Percentiles rank a stretch among this genome's conserved stretches.
Conservation (phyloP, 2,329 filamentous ascomycete genomes). For the Aaosphaeria arxii region DNA sequence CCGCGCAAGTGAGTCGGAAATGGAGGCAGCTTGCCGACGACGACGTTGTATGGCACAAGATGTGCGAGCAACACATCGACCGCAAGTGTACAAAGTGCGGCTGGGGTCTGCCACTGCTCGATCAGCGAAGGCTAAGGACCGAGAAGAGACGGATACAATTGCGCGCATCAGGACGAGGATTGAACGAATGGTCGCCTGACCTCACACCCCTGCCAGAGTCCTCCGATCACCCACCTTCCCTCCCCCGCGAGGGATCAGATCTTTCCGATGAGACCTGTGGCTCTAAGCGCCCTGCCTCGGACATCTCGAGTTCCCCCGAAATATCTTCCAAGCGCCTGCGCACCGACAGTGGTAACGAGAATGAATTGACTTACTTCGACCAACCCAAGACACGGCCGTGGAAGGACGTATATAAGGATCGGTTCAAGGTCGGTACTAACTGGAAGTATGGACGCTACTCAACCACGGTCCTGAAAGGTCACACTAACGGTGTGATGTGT, state of each 20-base stretch:
- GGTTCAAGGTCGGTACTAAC: slow-evolving; percentile 93
- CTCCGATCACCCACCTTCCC: slow-evolving; percentile 5
- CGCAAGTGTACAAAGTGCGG: slow-evolving; percentile 92
- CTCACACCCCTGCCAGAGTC: slow-evolving; percentile 48
- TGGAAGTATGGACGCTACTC: slow-evolving; percentile 95
- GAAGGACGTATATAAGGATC: slow-evolving; percentile 96
- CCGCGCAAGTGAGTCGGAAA: slow-evolving; percentile 84
- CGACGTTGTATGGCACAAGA: slow-evolving; percentile 95
- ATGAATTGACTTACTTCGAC: slow-evolving; percentile 49
- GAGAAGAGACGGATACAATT: slow-evolving; percentile 83
- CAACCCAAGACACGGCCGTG: slow-evolving; percentile 62
- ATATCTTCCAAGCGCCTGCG: slow-evolving; percentile 33
- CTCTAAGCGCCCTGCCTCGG: slow-evolving; percentile 29
- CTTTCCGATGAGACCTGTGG: slow-evolving; percentile 12
- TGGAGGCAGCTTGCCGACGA: slow-evolving; percentile 94
- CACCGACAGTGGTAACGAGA: slow-evolving; percentile 21
- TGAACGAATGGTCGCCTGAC: slow-evolving; percentile 53
- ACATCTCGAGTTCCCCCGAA: slow-evolving; percentile 21
- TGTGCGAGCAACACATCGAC: slow-evolving; percentile 97
- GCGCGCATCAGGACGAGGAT: slow-evolving; percentile 58
- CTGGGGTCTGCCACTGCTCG: slow-evolving; percentile 87
- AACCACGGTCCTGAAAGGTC: slow-evolving; percentile 78
- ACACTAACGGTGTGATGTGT: slow-evolving; percentile 83
- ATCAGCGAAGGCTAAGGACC: slow-evolving; percentile 81
- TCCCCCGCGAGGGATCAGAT: slow-evolving; percentile 8